Conservation (phyloP, 106 monocot genomes). For the Platanthera zijinensis region DNA sequence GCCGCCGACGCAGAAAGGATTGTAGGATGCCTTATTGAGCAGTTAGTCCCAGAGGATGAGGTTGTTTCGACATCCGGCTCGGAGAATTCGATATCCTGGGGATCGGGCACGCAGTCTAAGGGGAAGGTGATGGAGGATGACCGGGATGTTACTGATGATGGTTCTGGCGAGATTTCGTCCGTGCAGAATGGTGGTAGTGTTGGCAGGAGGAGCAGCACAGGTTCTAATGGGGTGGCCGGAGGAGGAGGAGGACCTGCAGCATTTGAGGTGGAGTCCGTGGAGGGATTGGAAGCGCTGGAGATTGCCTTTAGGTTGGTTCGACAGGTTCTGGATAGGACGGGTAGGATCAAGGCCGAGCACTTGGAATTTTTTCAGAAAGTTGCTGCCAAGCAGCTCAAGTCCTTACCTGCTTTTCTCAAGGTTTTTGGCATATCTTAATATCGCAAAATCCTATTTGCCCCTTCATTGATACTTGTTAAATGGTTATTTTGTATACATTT, state of each 20-base stretch:
- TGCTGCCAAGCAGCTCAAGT: slow-evolving; percentile 67
- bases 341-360: slow-evolving; percentile 22
- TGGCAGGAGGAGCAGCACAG: slow-evolving; percentile 41
- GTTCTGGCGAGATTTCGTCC: slow-evolving; percentile 29
- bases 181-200: slow-evolving; percentile 24
- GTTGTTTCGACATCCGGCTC: slow-evolving; percentile 21
- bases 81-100: slow-evolving; percentile 23
- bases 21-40: slow-evolving; percentile 42
- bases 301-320: slow-evolving; percentile 68
- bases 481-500: neutral
- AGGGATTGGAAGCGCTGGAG: slow-evolving; percentile 67
- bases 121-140: slow-evolving; percentile 53
- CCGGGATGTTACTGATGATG: slow-evolving; percentile 39
- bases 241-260: slow-evolving; percentile 13
- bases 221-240: slow-evolving; percentile 23
- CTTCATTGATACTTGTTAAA: neutral
- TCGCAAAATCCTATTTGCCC: neutral
- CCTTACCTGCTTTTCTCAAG: slow-evolving; percentile 79
- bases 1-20: slow-evolving; percentile 37
- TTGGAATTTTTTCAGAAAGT: slow-evolving; percentile 56
- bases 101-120: slow-evolving; percentile 37
- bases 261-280: slow-evolving; percentile 67
- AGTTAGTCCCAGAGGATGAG: slow-evolving; percentile 15
- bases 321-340: slow-evolving; percentile 40
- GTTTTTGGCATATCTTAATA: slow-evolving; percentile 9